Conservation (phyloP, 805 yeast species). For the Teunomyces atbi region DNA sequence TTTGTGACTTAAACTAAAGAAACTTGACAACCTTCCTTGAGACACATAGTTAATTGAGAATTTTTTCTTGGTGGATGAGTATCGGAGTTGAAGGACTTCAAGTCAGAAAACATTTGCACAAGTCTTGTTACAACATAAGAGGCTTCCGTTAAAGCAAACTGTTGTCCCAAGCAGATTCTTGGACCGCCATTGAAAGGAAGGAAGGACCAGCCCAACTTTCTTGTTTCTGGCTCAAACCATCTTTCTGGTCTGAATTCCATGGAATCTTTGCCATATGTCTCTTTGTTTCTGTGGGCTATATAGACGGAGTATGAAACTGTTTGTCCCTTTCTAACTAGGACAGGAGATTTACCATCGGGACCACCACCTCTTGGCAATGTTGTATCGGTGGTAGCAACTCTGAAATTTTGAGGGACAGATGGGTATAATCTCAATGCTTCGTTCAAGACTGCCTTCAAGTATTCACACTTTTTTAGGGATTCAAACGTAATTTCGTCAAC, state of each 20-base stretch:
- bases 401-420: conserved; percentile 48
- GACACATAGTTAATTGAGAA: conserved; percentile 30
- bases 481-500: conserved; percentile 45
- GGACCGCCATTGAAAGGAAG: conserved; percentile 40
- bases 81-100: conserved; percentile 9
- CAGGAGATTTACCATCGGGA: conserved; percentile 17
- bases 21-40: conserved; percentile 20
- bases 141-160: conserved; percentile 38
- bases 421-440: conserved; percentile 53
- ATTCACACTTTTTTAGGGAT: conserved; percentile 47
- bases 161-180: conserved; percentile 40
- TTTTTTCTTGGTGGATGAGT: conserved; percentile 13
- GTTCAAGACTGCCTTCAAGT: conserved; percentile 46
- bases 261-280: conserved; percentile 34
- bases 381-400: conserved; percentile 46
- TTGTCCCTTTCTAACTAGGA: conserved; percentile 25
- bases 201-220: conserved; percentile 35
- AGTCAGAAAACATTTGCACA: conserved; percentile 29
- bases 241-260: conserved; percentile 37
- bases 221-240: conserved; percentile 27
- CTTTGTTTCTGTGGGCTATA: conserved; percentile 18
- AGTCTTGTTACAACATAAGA: conserved; percentile 29
- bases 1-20: not conserved
- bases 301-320: conserved; percentile 18
- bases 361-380: conserved; percentile 54